Percentiles rank a stretch among this genome's conserved stretches.
Conservation (phyloP, 1,284 basidiomycete species). For the Irpex lacteus region DNA sequence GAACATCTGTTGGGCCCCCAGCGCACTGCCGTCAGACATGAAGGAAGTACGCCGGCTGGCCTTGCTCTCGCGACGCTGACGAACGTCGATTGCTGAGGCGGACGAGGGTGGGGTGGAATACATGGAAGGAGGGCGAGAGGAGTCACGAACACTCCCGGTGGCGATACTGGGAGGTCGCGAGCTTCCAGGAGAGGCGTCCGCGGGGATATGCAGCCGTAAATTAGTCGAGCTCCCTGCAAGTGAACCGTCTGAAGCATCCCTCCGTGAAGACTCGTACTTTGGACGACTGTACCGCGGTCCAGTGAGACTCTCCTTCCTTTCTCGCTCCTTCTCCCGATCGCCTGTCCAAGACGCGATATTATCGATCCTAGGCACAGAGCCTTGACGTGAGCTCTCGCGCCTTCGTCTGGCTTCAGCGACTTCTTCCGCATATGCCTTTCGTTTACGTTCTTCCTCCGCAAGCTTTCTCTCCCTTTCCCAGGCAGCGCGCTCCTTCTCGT, state of each 20-base stretch:
- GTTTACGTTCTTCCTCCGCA: conserved; percentile 53
- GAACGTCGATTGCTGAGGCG: conserved; percentile 50
- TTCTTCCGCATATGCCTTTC: conserved; percentile 55
- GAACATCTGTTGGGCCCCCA: conserved; percentile 16
- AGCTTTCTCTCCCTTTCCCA: conserved; percentile 53
- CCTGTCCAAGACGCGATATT: conserved; percentile 23
- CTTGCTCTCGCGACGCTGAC: conserved; percentile 31
- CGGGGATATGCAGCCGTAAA: conserved; percentile 19
- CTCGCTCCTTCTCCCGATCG: conserved; percentile 41
- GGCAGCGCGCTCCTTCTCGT: conserved; percentile 52
- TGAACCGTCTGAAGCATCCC: conserved; percentile 38
- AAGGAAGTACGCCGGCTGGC: conserved; percentile 43
- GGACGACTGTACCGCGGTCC: conserved; percentile 18
- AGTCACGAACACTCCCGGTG: conserved; percentile 18
- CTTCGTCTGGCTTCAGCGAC: conserved; percentile 57
- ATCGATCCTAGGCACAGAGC: conserved; percentile 22
- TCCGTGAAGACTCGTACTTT: conserved; percentile 34
- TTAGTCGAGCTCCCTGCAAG: conserved; percentile 17
- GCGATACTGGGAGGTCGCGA: conserved; percentile 47
- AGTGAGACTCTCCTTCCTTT: conserved; percentile 31
- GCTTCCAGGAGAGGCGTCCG: conserved; percentile 42
- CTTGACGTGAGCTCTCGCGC: conserved; percentile 49
- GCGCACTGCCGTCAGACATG: conserved; percentile 33
- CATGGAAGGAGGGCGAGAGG: conserved; percentile 52
- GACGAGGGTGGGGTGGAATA: conserved; percentile 44